Evolutionary conservation across 2,329 filamentous ascomycete genomes (phyloP).

Genomic region (Stromatinia cepivora): DNA sequence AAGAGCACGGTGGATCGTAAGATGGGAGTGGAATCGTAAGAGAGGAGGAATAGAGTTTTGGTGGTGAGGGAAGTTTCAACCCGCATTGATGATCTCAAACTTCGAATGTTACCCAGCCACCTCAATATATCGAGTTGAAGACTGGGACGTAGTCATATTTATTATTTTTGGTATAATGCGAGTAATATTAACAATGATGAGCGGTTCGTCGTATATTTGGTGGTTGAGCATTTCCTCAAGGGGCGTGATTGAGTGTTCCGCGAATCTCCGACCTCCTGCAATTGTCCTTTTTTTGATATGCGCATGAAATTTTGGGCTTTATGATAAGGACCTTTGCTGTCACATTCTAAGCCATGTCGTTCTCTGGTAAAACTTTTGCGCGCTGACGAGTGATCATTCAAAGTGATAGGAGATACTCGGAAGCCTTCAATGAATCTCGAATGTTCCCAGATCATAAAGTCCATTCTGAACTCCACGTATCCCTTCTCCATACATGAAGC

Average conservation of each 20-base stretch:
- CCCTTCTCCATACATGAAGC: constrained; percentile 36
- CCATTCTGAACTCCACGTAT: constrained; percentile 27
- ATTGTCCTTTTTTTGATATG: neutral
- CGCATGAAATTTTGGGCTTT: neutral
- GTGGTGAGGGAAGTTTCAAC: neutral
- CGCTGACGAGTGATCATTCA: neutral
- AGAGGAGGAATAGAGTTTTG: neutral
- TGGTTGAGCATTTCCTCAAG: neutral
- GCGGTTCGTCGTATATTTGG: neutral
- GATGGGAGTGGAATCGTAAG: neutral
- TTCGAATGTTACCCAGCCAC: constrained; percentile 2
- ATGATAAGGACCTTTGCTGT: neutral
- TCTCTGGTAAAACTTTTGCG: neutral
- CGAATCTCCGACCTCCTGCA: neutral
- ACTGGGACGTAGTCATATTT: neutral
- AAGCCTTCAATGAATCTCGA: constrained; percentile 33
- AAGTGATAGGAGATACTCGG: neutral
- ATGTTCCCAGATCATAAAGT: constrained; percentile 20
- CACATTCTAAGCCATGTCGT: neutral
- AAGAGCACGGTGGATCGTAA: neutral
- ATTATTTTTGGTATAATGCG: neutral
- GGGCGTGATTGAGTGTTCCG: neutral
- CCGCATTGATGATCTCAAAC: constrained; percentile 9
- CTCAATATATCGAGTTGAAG: neutral
- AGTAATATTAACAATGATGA: neutral